Percentiles rank a stretch among this genome's conserved stretches.
Evolutionary conservation across 2,329 filamentous ascomycete species (phyloP).

Genomic region (Gremmenia infestans): DNA sequence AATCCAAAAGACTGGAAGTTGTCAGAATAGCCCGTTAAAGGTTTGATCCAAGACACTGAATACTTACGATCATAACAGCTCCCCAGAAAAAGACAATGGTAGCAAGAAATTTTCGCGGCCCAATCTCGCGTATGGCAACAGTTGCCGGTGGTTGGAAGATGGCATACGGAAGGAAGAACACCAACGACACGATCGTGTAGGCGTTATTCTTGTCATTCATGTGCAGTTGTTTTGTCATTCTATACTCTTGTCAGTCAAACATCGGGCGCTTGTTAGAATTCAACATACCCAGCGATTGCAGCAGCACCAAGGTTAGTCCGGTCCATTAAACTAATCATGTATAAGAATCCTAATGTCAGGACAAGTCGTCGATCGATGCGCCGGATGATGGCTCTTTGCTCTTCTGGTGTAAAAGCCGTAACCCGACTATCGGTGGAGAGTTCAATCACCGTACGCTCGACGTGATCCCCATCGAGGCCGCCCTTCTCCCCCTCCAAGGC

Average conservation of each 20-base stretch:
- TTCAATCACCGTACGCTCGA: conserved; percentile 10
- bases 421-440: conserved; percentile 16
- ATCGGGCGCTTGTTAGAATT: background rate
- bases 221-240: conserved; percentile 18
- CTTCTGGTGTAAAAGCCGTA: conserved; percentile 46
- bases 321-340: conserved; percentile 74
- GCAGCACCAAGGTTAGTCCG: conserved; percentile 71
- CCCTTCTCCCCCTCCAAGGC: conserved; percentile 6
- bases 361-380: conserved; percentile 65
- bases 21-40: background rate
- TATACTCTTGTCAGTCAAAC: conserved; percentile 2
- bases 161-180: conserved; percentile 72
- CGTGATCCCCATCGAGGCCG: conserved; percentile 5
- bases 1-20: conserved; percentile 30
- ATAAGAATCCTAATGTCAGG: conserved; percentile 58
- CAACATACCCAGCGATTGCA: conserved; percentile 58
- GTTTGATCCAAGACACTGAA: background rate
- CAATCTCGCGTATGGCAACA: conserved; percentile 61
- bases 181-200: conserved; percentile 58
- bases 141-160: conserved; percentile 69
- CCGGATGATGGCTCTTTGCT: conserved; percentile 64
- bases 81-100: conserved; percentile 43
- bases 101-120: conserved; percentile 53
- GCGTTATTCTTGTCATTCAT: conserved; percentile 8
- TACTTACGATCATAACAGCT: conserved; percentile 36